Conservation (phyloP, 768 basidiomycete genomes). For the Daedaleopsis nitida region DNA sequence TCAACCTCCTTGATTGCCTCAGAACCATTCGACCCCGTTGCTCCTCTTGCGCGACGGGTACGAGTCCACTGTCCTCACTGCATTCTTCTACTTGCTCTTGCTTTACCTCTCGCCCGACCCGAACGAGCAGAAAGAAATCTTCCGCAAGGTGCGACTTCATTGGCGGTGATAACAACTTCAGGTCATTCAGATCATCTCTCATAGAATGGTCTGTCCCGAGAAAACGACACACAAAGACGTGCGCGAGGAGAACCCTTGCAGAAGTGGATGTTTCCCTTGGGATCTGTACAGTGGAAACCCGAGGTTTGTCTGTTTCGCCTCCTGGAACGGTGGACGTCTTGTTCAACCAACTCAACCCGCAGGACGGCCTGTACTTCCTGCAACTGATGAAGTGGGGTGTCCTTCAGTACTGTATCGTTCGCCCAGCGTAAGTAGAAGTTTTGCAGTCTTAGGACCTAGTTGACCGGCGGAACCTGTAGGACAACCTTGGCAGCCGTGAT, state of each 20-base stretch:
- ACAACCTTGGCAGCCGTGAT: slow-evolving; percentile 65
- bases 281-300: slow-evolving; percentile 64
- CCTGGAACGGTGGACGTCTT: background rate
- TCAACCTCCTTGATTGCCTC: background rate
- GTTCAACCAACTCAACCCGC: background rate
- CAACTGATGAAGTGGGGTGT: slow-evolving; percentile 80
- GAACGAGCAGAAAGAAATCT: slow-evolving; percentile 61
- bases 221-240: slow-evolving; percentile 47
- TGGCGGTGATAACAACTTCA: background rate
- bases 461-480: slow-evolving; percentile 25
- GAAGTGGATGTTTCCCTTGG: slow-evolving; percentile 74
- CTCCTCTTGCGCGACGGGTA: slow-evolving; percentile 74
- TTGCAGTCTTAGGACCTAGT: too few species aligned
- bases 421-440: slow-evolving; percentile 48
- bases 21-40: slow-evolving; percentile 70
- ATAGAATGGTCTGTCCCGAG: slow-evolving; percentile 53
- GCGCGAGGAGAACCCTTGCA: slow-evolving; percentile 46
- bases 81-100: slow-evolving; percentile 80
- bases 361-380: slow-evolving; percentile 70
- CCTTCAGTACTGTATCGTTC: slow-evolving; percentile 69
- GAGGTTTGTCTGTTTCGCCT: slow-evolving; percentile 35
- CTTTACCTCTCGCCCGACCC: slow-evolving; percentile 66
- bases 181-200: background rate
- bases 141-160: slow-evolving; percentile 42
- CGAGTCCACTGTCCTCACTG: slow-evolving; percentile 72